Conservation (phyloP, 345 rosid species). For the Salix brachista region DNA sequence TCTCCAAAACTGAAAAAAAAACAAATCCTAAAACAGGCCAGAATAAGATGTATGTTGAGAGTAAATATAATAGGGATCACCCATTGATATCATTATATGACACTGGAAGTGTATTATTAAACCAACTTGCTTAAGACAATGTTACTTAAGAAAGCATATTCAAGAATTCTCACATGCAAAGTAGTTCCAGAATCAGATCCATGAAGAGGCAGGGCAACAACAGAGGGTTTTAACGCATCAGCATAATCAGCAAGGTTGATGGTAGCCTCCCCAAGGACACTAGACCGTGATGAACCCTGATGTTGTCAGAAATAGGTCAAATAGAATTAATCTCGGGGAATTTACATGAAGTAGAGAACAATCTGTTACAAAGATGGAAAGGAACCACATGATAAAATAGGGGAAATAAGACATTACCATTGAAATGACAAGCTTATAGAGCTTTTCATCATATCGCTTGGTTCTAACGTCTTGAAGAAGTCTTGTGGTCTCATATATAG, state of each 20-base stretch:
- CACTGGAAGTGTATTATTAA: background rate
- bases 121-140: constrained; percentile 2
- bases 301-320: constrained; percentile 22
- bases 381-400: background rate
- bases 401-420: constrained; percentile 51
- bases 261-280: constrained; percentile 85
- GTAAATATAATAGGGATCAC: background rate
- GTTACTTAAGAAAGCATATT: constrained; percentile 4
- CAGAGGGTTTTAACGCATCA: constrained; percentile 79
- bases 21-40: constrained; percentile 4
- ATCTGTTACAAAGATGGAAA: background rate
- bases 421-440: constrained; percentile 73
- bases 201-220: constrained; percentile 59
- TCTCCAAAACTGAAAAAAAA: background rate
- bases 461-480: constrained; percentile 81
- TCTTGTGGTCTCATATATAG: constrained; percentile 93
- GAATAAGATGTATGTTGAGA: background rate
- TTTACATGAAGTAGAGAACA: background rate
- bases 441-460: constrained; percentile 75
- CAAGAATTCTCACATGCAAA: constrained; percentile 72
- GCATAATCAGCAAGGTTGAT: constrained; percentile 93
- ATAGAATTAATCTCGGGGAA: constrained; percentile 1
- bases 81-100: constrained; percentile 1
- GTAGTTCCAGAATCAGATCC: constrained; percentile 84
- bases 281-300: constrained; percentile 89